Conservation (phyloP, 202 grass and related monocot species). For the Bolboschoenoplectus hybrid region DNA sequence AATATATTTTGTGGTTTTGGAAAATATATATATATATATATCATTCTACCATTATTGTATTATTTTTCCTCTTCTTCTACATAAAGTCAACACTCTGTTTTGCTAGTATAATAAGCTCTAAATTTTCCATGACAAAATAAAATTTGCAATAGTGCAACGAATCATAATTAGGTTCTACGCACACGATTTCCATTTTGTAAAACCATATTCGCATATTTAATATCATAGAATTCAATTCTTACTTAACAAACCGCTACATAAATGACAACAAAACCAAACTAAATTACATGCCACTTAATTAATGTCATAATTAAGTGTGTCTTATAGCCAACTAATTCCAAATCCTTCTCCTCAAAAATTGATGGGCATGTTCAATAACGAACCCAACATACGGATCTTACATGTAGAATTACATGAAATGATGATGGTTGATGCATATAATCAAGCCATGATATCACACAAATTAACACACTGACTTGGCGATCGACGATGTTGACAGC, state of each 20-base stretch:
- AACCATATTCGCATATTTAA: not conserved
- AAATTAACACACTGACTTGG: not conserved
- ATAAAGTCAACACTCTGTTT: not conserved
- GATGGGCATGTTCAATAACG: not conserved
- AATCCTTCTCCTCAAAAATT: not conserved
- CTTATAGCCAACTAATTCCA: not conserved
- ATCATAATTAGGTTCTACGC: not conserved
- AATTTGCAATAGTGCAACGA: not conserved
- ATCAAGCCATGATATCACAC: not conserved
- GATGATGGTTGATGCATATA: not conserved
- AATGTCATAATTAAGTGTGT: not conserved
- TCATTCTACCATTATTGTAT: too few species aligned
- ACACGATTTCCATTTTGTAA: not conserved
- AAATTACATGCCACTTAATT: not conserved
- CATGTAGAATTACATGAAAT: not conserved
- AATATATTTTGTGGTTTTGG: too few species aligned
- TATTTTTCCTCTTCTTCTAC: too few species aligned
- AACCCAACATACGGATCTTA: not conserved
- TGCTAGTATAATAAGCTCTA: not conserved
- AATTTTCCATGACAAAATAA: not conserved
- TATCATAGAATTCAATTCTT: not conserved
- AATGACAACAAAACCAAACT: not conserved
- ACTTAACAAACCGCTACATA: not conserved
- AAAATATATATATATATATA: too few species aligned
- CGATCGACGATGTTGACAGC: constrained; percentile 3